A percentile compares a stretch with the other conserved stretches of the same genome.
phyloP scores from a whole-genome alignment of 139 green algal species.

The Picochlorum sp. region DNA sequence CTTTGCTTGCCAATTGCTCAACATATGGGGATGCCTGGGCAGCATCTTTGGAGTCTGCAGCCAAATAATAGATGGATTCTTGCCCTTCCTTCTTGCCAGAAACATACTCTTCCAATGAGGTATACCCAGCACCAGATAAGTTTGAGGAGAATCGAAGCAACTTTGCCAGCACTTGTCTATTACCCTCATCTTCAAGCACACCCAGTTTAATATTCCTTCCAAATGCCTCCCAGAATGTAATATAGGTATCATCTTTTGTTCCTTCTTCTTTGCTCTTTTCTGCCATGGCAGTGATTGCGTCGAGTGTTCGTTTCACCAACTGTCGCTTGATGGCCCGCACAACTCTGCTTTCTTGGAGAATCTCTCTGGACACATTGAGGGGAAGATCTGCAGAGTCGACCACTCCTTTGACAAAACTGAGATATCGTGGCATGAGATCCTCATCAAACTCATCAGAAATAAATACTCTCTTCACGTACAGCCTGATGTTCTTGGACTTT shows the following conservation, averaged over 20 bases:
- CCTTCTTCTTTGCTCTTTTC: slow-evolving; percentile 48
- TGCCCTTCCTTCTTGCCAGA: slow-evolving; percentile 84
- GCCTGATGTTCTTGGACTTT: slow-evolving; percentile 64
- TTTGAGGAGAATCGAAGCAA: slow-evolving; percentile 59
- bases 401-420: slow-evolving; percentile 87
- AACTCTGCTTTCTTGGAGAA: slow-evolving; percentile 86
- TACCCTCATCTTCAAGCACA: slow-evolving; percentile 83
- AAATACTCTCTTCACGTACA: slow-evolving; percentile 98
- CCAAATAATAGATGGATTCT: slow-evolving; percentile 93
- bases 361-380: slow-evolving; percentile 96
- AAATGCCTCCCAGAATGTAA: slow-evolving; percentile 89
- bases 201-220: slow-evolving; percentile 72
- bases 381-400: slow-evolving; percentile 95
- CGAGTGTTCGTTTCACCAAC: slow-evolving; percentile 79
- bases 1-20: slow-evolving; percentile 24
- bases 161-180: slow-evolving; percentile 57
- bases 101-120: slow-evolving; percentile 78
- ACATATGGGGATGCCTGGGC: slow-evolving; percentile 21
- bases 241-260: slow-evolving; percentile 49
- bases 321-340: slow-evolving; percentile 89
- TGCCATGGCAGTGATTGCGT: slow-evolving; percentile 86
- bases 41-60: slow-evolving; percentile 27
- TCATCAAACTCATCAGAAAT: slow-evolving; percentile 97
- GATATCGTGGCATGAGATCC: slow-evolving; percentile 88
- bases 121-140: slow-evolving; percentile 32